Conservation (phyloP, 208 protist genomes). For the Leptomonas seymouri region DNA sequence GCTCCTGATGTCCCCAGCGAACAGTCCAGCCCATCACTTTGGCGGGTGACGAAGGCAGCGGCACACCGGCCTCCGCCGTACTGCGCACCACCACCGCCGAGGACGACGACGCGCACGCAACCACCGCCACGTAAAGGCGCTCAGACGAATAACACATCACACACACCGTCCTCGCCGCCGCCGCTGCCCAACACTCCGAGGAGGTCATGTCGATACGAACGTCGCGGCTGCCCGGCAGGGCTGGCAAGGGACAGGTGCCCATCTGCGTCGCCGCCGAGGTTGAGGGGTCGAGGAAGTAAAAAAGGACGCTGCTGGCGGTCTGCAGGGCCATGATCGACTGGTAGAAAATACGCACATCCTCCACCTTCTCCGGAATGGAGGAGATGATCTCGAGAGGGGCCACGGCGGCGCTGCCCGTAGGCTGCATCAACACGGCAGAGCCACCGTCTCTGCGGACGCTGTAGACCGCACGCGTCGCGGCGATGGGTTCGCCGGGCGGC, state of each 20-base stretch:
- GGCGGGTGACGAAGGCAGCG: conserved; percentile 14
- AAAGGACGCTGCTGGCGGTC: conserved; percentile 29
- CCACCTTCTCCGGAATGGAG: conserved; percentile 15
- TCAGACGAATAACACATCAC: conserved; percentile 20
- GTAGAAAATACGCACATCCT: conserved; percentile 40
- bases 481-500: conserved; percentile 26
- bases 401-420: conserved; percentile 8
- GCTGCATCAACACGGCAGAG: conserved; percentile 17
- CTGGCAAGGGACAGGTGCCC: conserved; percentile 20
- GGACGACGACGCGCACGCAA: conserved; percentile 18
- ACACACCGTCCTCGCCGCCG: conserved; percentile 16
- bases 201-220: conserved; percentile 12
- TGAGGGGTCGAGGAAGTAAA: conserved; percentile 47
- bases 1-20: conserved; percentile 40
- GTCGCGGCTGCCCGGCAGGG: neutral
- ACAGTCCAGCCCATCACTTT: conserved; percentile 32
- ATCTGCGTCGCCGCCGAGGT: conserved; percentile 17
- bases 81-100: conserved; percentile 24
- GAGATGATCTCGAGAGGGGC: conserved; percentile 14
- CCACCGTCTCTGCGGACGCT: conserved; percentile 19
- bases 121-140: conserved; percentile 17
- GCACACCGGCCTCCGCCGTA: conserved; percentile 24
- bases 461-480: conserved; percentile 16
- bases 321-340: conserved; percentile 43
- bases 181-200: conserved; percentile 11